A percentile compares a stretch with the other conserved stretches of the same genome.
Evolutionary conservation across 2,329 filamentous ascomycete species (phyloP).

Genomic region (Trichoderma gracile): DNA sequence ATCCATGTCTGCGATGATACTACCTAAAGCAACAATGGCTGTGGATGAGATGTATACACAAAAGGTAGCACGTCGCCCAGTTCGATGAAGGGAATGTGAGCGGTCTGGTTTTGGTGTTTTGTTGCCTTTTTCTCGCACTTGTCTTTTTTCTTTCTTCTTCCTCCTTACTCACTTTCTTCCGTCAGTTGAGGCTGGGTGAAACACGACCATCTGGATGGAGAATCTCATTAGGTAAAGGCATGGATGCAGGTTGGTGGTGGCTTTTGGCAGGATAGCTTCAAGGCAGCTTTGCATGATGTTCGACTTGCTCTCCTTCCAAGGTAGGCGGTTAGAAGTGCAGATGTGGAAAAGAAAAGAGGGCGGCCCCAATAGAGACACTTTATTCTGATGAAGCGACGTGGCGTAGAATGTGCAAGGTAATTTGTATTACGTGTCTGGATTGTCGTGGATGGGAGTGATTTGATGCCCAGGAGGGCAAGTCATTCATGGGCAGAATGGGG

Average conservation of each 20-base stretch:
- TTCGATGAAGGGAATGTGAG: neutral
- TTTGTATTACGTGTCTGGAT: neutral
- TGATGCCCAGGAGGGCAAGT: neutral
- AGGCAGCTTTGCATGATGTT: neutral
- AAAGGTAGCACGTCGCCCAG: no score
- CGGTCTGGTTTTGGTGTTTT: neutral
- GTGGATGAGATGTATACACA: no score
- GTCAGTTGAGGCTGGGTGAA: neutral
- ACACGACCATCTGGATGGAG: no score
- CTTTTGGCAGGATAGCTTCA: slow-evolving; percentile 22
- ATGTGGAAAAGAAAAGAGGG: neutral
- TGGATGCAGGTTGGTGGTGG: slow-evolving; percentile 11
- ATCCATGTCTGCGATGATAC: no score
- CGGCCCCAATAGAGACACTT: no score
- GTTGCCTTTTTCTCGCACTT: no score
- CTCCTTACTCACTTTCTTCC: no score
- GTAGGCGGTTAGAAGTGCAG: no score
- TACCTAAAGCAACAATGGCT: neutral
- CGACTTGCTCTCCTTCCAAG: no score
- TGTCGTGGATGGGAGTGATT: neutral
- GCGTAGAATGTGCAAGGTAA: neutral
- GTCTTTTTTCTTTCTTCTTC: no score
- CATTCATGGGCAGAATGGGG: neutral
- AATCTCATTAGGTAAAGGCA: slow-evolving; percentile 26
- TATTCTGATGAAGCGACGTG: slow-evolving; percentile 20